Base-by-base conservation (phyloP, 2,329 filamentous ascomycete species). In the Chrysoporthe deuterocubensis region DNA sequence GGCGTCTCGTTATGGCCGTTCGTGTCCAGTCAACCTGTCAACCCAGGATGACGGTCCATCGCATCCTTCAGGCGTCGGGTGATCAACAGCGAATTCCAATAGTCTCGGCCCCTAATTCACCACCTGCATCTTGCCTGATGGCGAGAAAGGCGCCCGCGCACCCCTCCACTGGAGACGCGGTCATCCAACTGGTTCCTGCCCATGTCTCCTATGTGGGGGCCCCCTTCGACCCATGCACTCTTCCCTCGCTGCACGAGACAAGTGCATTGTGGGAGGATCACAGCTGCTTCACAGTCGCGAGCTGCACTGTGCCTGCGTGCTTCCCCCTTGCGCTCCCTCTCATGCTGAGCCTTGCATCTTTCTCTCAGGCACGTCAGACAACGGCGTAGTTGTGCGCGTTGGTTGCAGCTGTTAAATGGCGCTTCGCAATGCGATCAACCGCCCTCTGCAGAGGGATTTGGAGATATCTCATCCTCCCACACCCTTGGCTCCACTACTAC, bases 91-190 rank as follows among this genome's bases (percentile, higher is more conserved):
- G 26, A 64, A 34, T 60, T 54, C 64, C 69, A 64, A 69, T 70
- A 70, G 69, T 69, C 59, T 67, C 67, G 64, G 64, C 61, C 62
- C 64, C 64, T 67, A 65, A 54, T 48, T 63, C 69, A 70, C 66
- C 68, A 68, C 62, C 67, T 67, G 69, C 69, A 69, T 61, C 66
- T 60, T 65, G 61, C 62, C 57, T 69, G 67, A 63, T 68, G 64
- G 65, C 52, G 69, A 71, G 71, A 64, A 67, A 64, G 66, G 62
- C 70, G 67, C 63, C 65, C 65, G 67, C 62, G 66, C 63, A 68
- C 52, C 65, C 59, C 59, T 61, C 67, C 67, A 69, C 70, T 71
- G 65, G 66, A 56, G 61, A 65, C 26, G 44, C 69, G 32, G 66
- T 42, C 66, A 66, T 44, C 69, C 66, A 60, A 68, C 66, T 66